phyloP scores from a whole-genome alignment of 83 land plant species.

The Larix sibirica region DNA sequence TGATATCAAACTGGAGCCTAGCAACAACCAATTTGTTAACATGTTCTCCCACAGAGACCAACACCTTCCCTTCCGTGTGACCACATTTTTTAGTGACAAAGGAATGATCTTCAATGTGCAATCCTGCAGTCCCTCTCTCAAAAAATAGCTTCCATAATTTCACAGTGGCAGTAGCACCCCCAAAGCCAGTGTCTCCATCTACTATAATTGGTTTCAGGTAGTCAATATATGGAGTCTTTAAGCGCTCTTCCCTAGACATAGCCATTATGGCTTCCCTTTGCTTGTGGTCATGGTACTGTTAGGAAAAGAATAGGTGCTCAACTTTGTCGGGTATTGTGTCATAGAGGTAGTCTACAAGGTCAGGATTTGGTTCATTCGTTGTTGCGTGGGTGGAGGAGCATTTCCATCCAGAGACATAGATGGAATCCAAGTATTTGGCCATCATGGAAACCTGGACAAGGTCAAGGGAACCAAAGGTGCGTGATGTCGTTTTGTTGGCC shows the following conservation, averaged over 20 bases:
- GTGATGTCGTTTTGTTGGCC: constrained; percentile 74
- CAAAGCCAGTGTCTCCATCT: constrained; percentile 93
- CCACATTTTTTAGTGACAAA: constrained; percentile 93
- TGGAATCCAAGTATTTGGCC: constrained; percentile 87
- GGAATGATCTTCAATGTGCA: constrained; percentile 92
- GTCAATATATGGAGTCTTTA: constrained; percentile 74
- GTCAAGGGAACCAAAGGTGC: constrained; percentile 91
- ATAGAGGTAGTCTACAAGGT: constrained; percentile 94
- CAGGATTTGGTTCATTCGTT: constrained; percentile 94
- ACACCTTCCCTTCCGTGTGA: constrained; percentile 95
- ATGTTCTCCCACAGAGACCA: constrained; percentile 76
- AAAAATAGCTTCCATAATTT: constrained; percentile 94
- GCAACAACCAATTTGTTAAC: constrained; percentile 84
- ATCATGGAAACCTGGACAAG: constrained; percentile 95
- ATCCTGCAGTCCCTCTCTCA: constrained; percentile 94
- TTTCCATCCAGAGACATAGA: constrained; percentile 98
- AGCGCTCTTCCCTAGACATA: constrained; percentile 59
- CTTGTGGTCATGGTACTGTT: constrained; percentile 88
- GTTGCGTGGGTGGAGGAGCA: constrained; percentile 93
- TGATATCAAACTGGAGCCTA: constrained; percentile 83
- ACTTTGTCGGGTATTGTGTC: constrained; percentile 97
- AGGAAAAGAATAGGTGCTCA: constrained; percentile 89
- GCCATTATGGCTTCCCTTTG: constrained; percentile 78
- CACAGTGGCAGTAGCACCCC: constrained; percentile 91
- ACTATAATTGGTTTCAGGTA: constrained; percentile 86